These are phyloP conservation scores for Apiotrichum brassicae DNA, from an alignment of 1,284 basidiomycete species.

Conservation along the genomic window DNA sequence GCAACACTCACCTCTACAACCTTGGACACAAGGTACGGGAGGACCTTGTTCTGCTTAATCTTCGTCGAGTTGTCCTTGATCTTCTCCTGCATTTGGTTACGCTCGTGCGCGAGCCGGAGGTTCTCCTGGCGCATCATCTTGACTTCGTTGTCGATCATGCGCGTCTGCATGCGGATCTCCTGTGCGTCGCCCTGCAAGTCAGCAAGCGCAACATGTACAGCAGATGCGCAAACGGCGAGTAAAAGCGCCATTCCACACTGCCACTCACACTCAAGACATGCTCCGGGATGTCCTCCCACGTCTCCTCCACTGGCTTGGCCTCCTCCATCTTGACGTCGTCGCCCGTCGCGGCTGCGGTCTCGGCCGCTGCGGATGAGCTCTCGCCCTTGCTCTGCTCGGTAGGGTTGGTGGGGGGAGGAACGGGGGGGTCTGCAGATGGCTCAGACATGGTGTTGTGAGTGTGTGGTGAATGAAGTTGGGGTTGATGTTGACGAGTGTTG, in stretches of 20 bases:
- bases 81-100: slow-evolving; percentile 94
- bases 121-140: slow-evolving; percentile 96
- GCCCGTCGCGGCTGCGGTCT: slow-evolving; percentile 10
- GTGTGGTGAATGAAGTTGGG: not conserved
- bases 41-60: slow-evolving; percentile 98
- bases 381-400: slow-evolving; percentile 8
- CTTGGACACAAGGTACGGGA: slow-evolving; percentile 96
- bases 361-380: slow-evolving; percentile 10
- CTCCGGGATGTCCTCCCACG: slow-evolving; percentile 44
- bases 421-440: slow-evolving; percentile 16
- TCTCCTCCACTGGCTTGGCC: slow-evolving; percentile 32
- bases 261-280: slow-evolving; percentile 35
- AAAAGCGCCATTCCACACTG: not conserved
- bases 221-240: not conserved
- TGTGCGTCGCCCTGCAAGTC: slow-evolving; percentile 15
- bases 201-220: not conserved
- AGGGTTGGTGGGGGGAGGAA: slow-evolving; percentile 11
- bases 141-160: slow-evolving; percentile 90
- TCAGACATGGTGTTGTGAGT: slow-evolving; percentile 14
- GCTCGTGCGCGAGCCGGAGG: slow-evolving; percentile 84
- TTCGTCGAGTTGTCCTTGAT: slow-evolving; percentile 97
- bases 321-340: slow-evolving; percentile 21
- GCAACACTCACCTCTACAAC: slow-evolving; percentile 74
- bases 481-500: no score
- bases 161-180: slow-evolving; percentile 67